Evolutionary conservation across 371 early-diverging fungal species (phyloP).

Genomic region (Apophysomyces sp.): DNA sequence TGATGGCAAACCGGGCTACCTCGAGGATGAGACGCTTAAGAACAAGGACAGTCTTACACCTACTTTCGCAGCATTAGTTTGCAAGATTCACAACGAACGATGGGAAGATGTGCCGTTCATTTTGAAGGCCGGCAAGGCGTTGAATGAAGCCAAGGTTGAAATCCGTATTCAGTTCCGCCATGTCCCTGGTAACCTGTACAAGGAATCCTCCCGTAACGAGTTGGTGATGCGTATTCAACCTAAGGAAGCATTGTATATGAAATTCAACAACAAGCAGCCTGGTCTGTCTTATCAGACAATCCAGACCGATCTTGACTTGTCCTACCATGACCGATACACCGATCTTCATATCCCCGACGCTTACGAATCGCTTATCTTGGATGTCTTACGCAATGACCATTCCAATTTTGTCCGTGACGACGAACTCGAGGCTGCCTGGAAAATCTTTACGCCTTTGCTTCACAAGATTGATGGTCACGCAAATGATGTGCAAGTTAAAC

Average conservation of each 20-base stretch:
- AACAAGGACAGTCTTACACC: constrained; percentile 67
- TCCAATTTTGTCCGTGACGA: constrained; percentile 96
- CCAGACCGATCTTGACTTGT: constrained; percentile 90
- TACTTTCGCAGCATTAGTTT: constrained; percentile 82
- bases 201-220: constrained; percentile 82
- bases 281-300: constrained; percentile 68
- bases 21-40: constrained; percentile 84
- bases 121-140: constrained; percentile 88
- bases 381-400: constrained; percentile 87
- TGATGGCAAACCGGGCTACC: constrained; percentile 82
- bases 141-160: constrained; percentile 84
- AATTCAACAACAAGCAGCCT: constrained; percentile 92
- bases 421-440: constrained; percentile 95
- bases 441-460: constrained; percentile 92
- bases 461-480: constrained; percentile 75
- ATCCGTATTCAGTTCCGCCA: constrained; percentile 91
- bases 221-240: constrained; percentile 95
- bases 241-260: constrained; percentile 92
- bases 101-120: constrained; percentile 94
- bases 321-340: constrained; percentile 83
- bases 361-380: constrained; percentile 91
- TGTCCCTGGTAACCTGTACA: constrained; percentile 78
- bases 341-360: constrained; percentile 92
- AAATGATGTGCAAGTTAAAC: constrained; percentile 58
- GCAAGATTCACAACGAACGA: constrained; percentile 84